A percentile compares a stretch with the other conserved stretches of the same genome.
phyloP scores from a whole-genome alignment of 495 filamentous ascomycete genomes.

The Parathielavia appendiculata region DNA sequence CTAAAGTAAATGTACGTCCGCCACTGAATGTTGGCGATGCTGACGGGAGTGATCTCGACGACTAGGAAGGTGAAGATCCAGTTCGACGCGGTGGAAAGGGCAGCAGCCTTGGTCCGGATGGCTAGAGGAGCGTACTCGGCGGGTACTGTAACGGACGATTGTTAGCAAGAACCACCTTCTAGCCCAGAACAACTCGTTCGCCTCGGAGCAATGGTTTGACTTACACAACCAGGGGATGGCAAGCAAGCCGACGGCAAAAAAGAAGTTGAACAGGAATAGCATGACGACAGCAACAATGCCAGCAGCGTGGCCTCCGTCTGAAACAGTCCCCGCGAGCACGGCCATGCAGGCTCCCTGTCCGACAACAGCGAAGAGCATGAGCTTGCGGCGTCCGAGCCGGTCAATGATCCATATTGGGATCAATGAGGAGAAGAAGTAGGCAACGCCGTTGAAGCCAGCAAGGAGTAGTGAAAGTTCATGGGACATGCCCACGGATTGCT shows the following conservation, averaged over 20 bases:
- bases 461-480: constrained; percentile 57
- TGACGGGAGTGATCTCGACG: constrained; percentile 52
- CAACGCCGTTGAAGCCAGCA: constrained; percentile 67
- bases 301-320: constrained; percentile 36
- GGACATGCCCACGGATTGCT: constrained; percentile 44
- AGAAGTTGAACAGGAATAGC: constrained; percentile 46
- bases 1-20: constrained; percentile 62
- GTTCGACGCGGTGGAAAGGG: constrained; percentile 54
- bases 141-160: background rate
- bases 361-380: constrained; percentile 67
- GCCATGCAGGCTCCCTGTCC: constrained; percentile 69
- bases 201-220: background rate
- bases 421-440: constrained; percentile 65
- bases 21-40: constrained; percentile 57
- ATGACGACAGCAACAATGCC: constrained; percentile 42
- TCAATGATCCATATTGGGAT: constrained; percentile 40
- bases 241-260: constrained; percentile 52
- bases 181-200: no score
- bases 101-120: constrained; percentile 48
- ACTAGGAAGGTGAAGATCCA: constrained; percentile 49
- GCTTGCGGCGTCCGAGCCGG: constrained; percentile 54
- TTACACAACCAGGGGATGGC: constrained; percentile 49
- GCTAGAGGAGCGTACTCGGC: constrained; percentile 3
- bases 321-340: constrained; percentile 51
- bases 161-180: background rate